Evolutionary conservation across 1,139 yeast genomes (phyloP).

Genomic region (Pichia sp.): DNA sequence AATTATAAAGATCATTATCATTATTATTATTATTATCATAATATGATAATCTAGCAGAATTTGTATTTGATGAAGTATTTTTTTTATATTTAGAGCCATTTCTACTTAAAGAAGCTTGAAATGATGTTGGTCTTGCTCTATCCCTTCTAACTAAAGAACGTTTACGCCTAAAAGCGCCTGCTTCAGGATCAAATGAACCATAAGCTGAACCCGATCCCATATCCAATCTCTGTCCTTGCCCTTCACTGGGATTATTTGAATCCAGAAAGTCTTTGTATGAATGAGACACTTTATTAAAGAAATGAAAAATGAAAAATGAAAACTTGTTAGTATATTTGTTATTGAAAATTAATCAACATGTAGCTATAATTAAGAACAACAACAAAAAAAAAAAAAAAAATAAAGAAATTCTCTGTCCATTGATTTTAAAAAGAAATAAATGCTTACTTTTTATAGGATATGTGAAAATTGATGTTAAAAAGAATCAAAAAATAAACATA

Average conservation of each 20-base stretch:
- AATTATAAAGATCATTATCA: constrained; percentile 1
- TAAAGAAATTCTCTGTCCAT: no score
- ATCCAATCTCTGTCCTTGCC: not conserved
- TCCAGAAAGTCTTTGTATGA: constrained; percentile 10
- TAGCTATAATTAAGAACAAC: no score
- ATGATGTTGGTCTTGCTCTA: constrained; percentile 30
- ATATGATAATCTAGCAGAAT: constrained; percentile 7
- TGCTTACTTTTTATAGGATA: no score
- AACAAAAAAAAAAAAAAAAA: no score
- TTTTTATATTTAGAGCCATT: constrained; percentile 6
- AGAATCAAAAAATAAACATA: no score
- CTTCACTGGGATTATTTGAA: not conserved
- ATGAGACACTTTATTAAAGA: constrained; percentile 10
- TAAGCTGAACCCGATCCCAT: not conserved
- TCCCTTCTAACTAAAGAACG: constrained; percentile 47
- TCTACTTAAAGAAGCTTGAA: constrained; percentile 4
- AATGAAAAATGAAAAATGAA: not conserved
- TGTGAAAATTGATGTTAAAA: no score
- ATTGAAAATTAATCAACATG: no score
- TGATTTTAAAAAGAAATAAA: no score
- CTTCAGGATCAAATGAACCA: constrained; percentile 36
- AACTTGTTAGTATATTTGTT: constrained; percentile 2
- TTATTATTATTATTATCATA: not conserved
- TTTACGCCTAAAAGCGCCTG: constrained; percentile 41
- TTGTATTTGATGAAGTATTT: constrained; percentile 1